These are phyloP conservation scores for Fragaria iinumae DNA, from an alignment of 306 rosid genomes.

Conservation along the genomic window DNA sequence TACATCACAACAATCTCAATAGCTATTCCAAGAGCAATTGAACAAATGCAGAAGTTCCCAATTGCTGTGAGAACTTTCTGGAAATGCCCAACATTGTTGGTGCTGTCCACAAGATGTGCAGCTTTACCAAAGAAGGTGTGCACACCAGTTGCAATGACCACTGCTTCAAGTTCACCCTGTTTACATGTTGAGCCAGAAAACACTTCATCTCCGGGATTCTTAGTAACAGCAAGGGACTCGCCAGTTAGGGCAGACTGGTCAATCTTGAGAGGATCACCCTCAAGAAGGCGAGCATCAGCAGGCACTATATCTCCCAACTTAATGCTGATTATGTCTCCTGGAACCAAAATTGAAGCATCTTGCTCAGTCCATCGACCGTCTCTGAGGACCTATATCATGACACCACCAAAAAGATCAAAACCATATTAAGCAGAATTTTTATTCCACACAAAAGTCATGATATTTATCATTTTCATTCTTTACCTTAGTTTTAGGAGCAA, in stretches of 20 bases:
- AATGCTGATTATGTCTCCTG: slow-evolving; percentile 94
- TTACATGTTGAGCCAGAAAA: slow-evolving; percentile 98
- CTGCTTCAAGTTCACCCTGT: slow-evolving; percentile 98
- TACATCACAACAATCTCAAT: slow-evolving; percentile 91
- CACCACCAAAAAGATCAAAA: slow-evolving; percentile 22
- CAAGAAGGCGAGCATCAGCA: slow-evolving; percentile 99
- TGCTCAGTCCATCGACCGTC: slow-evolving; percentile 93
- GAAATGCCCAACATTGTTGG: slow-evolving; percentile 98
- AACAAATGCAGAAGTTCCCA: slow-evolving; percentile 96
- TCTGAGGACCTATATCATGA: slow-evolving; percentile 67
- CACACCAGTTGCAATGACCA: slow-evolving; percentile 97
- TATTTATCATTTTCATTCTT: slow-evolving; percentile 9
- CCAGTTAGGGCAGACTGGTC: slow-evolving; percentile 99
- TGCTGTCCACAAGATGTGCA: slow-evolving; percentile 95
- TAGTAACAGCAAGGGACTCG: slow-evolving; percentile 93
- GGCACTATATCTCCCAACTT: slow-evolving; percentile 95
- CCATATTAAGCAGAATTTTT: slow-evolving; percentile 9
- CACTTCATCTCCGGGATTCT: slow-evolving; percentile 88
- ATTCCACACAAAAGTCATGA: background rate
- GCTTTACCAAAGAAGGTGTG: slow-evolving; percentile 99
- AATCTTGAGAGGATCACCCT: slow-evolving; percentile 95
- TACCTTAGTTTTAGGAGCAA: slow-evolving; percentile 98
- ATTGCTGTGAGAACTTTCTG: slow-evolving; percentile 98
- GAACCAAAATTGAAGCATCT: slow-evolving; percentile 95
- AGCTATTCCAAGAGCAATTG: slow-evolving; percentile 75